A percentile compares a stretch with the other conserved stretches of the same genome.
phyloP scores from a whole-genome alignment of 2,329 filamentous ascomycete genomes.

The Fusarium decemcellulare region DNA sequence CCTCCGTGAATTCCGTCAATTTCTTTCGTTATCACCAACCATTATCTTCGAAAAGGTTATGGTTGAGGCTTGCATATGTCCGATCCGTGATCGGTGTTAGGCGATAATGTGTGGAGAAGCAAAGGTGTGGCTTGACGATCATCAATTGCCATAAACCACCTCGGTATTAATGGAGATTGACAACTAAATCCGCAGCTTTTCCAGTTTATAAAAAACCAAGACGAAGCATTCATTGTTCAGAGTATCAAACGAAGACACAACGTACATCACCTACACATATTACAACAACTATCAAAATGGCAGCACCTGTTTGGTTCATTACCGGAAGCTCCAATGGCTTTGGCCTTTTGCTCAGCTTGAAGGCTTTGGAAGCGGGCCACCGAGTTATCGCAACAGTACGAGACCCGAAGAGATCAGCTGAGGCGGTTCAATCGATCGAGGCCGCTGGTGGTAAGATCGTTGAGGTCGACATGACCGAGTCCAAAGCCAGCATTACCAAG shows the following conservation, averaged over 20 bases:
- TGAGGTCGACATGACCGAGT: conserved; percentile 48
- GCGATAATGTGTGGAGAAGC: neutral
- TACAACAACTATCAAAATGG: conserved; percentile 24
- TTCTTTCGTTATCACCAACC: no score
- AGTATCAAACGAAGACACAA: neutral
- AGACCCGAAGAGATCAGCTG: conserved; percentile 25
- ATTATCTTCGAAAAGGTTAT: no score
- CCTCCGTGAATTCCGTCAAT: no score
- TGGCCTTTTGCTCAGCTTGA: conserved; percentile 38
- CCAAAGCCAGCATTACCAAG: conserved; percentile 40
- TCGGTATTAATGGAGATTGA: conserved; percentile 17
- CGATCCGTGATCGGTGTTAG: conserved; percentile 26
- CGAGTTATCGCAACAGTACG: conserved; percentile 39
- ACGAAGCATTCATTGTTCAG: neutral
- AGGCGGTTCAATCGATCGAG: conserved; percentile 36
- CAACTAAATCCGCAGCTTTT: conserved; percentile 25
- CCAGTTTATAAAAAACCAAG: neutral
- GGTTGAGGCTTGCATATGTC: neutral
- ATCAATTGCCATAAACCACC: neutral
- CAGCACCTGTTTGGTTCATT: conserved; percentile 43
- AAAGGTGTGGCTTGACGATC: neutral
- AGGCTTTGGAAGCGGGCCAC: conserved; percentile 37
- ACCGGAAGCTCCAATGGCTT: conserved; percentile 44
- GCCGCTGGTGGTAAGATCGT: conserved; percentile 46
- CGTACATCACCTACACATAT: neutral